Percentiles rank a stretch among this genome's conserved stretches.
Conservation (phyloP, 225 moss, liverwort and hornwort species). For the Rhytidiadelphus loreus region DNA sequence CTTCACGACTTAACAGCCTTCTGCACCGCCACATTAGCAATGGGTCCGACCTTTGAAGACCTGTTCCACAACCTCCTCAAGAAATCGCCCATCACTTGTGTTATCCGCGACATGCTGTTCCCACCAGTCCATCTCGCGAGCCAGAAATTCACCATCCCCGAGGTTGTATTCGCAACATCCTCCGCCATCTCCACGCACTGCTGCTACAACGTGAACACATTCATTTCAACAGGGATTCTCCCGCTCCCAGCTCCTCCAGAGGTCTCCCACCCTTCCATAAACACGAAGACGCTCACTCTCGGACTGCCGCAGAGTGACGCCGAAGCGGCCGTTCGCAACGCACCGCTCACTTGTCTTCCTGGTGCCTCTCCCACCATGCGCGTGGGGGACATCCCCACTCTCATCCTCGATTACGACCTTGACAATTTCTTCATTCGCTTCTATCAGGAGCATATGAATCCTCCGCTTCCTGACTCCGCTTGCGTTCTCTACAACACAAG, state of each 20-base stretch:
- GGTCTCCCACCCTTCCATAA: not conserved
- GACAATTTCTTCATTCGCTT: not conserved
- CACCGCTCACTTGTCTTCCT: not conserved
- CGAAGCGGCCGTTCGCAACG: not conserved
- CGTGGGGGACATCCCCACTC: slow-evolving; percentile 6
- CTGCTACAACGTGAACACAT: not conserved
- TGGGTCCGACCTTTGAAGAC: not conserved
- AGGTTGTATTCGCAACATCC: not conserved
- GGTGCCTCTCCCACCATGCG: slow-evolving; percentile 11
- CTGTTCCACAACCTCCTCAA: not conserved
- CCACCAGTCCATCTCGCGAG: not conserved
- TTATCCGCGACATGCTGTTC: not conserved
- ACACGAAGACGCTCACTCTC: not conserved
- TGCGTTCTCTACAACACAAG: slow-evolving; percentile 5
- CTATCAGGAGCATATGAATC: not conserved
- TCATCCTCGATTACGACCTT: not conserved
- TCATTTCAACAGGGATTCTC: not conserved
- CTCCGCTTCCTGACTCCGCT: not conserved
- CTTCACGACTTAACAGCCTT: not conserved
- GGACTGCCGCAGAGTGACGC: not conserved
- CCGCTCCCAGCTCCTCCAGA: not conserved
- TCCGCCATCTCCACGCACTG: slow-evolving; percentile 7
- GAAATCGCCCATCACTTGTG: not conserved
- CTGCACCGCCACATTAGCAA: not conserved
- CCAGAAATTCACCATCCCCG: not conserved